Evolutionary conservation across 257 asterid species (phyloP), one percentile per base, ranked within the genome.

Genomic region (Haberlea rhodopensis): DNA sequence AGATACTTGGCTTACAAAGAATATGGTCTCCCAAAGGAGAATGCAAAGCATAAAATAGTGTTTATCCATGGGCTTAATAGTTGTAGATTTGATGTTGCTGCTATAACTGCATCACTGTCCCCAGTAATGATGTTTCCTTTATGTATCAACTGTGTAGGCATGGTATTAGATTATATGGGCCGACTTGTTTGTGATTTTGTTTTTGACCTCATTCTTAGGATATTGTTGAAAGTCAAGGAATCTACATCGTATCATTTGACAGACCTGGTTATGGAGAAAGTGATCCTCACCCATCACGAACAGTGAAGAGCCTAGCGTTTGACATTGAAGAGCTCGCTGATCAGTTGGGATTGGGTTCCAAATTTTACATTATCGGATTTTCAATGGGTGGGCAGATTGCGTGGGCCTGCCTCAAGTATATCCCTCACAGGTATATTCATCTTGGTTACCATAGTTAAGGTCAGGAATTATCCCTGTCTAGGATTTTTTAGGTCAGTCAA

Each of bases 201-300:
- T 13, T 60, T 53, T 6, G 26, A 49, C 71, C 51, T 60, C 5
- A 25, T 34, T 52, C 43, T 3, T 85, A 89, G 98, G 97, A 82
- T 66, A 60, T 82, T 20, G 60, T 82, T 34, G 85, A 89, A 71
- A 82, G 76, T 69, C 65, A 84, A 71, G 89, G 87, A 64, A 68
- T 91, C 55, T 80, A 87, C 79, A 71, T 87, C 7, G 88, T 89
- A 57, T 81, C 97, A 21, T 81, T 92, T 53, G 98, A 92, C 69
- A 82, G 97, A 56, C 89, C 98, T 40, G 98, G 98, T 69, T 92
- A 92, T 77, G 97, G 97, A 43, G 94, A 92, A 80, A 92, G 98
- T 67, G 96, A 85, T 68, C 96, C 95, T 67, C 74, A 86, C 73
- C 92, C 95, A 13, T 71, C 64, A 15, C 81, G 82, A 31, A 83